Conservation (phyloP, 2,329 filamentous ascomycete genomes). For the Pseudogymnoascus sp. region DNA sequence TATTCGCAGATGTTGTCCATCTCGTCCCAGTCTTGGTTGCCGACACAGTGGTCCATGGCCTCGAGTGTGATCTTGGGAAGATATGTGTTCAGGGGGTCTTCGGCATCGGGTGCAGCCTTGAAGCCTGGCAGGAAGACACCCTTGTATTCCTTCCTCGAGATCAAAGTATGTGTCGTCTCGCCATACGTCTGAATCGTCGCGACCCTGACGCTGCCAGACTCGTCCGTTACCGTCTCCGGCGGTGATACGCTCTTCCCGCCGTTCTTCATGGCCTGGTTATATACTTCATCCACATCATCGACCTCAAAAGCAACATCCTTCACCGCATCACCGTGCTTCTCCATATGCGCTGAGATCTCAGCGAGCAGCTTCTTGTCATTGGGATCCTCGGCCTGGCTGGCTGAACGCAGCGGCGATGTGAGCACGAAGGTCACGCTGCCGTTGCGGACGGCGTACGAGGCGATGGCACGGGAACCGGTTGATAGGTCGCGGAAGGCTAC, state of each 20-base stretch:
- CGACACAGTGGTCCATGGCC: slow-evolving; percentile 91
- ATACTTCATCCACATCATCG: slow-evolving; percentile 77
- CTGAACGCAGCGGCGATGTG: slow-evolving; percentile 67
- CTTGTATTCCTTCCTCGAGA: slow-evolving; percentile 61
- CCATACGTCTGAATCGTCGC: slow-evolving; percentile 88
- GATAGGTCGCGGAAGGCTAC: slow-evolving; percentile 83
- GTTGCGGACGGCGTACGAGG: slow-evolving; percentile 77
- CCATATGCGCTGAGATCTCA: slow-evolving; percentile 75
- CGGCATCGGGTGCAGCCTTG: slow-evolving; percentile 39
- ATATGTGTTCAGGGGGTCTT: slow-evolving; percentile 28
- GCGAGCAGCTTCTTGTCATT: slow-evolving; percentile 58
- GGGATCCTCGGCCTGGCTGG: slow-evolving; percentile 47
- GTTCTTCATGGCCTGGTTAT: slow-evolving; percentile 58
- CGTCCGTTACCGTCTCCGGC: slow-evolving; percentile 46
- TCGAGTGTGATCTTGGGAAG: slow-evolving; percentile 59
- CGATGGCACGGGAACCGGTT: slow-evolving; percentile 71
- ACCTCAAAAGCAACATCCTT: slow-evolving; percentile 96
- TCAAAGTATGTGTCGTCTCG: slow-evolving; percentile 88
- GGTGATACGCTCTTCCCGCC: slow-evolving; percentile 54
- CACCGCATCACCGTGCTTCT: slow-evolving; percentile 84
- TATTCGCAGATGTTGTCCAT: slow-evolving; percentile 60
- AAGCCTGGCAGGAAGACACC: slow-evolving; percentile 82
- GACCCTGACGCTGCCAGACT: slow-evolving; percentile 51
- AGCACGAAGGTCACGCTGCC: slow-evolving; percentile 73
- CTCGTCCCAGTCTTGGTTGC: slow-evolving; percentile 91